Evolutionary conservation across 257 asterid genomes (phyloP).

Genomic region (Solanum medicagineum): DNA sequence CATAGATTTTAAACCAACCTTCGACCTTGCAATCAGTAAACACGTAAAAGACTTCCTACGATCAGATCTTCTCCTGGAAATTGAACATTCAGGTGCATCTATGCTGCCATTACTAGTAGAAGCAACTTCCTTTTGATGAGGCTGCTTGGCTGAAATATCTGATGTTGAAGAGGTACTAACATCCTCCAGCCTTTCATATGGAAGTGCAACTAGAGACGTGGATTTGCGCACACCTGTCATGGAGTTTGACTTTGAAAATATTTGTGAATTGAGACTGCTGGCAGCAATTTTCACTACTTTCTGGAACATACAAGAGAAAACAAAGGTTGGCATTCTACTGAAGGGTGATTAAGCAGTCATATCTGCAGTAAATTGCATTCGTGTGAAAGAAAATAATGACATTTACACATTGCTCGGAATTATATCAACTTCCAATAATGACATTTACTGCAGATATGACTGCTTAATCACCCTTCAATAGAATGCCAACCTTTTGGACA

Average conservation of each 20-base stretch:
- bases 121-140: constrained; percentile 23
- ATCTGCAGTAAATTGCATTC: no score
- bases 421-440: no score
- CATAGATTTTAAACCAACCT: constrained; percentile 28
- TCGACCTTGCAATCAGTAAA: constrained; percentile 52
- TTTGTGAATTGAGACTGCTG: constrained; percentile 19
- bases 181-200: constrained; percentile 37
- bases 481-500: no score
- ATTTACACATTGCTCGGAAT: no score
- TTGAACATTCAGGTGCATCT: constrained; percentile 1
- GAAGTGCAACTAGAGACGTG: constrained; percentile 25
- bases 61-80: constrained; percentile 36
- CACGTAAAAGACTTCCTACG: constrained; percentile 74
- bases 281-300: constrained; percentile 19
- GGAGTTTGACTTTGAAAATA: constrained; percentile 26
- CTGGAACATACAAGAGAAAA: constrained; percentile 21
- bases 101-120: constrained; percentile 15
- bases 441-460: no score
- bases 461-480: no score
- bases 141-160: constrained; percentile 22
- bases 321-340: no score
- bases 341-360: no score
- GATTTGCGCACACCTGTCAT: constrained; percentile 21
- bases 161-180: constrained; percentile 21
- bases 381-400: no score